Percentiles rank a stretch among this genome's conserved stretches.
Conservation (phyloP, 345 rosid species). For the Excoecaria cochinchinensis region DNA sequence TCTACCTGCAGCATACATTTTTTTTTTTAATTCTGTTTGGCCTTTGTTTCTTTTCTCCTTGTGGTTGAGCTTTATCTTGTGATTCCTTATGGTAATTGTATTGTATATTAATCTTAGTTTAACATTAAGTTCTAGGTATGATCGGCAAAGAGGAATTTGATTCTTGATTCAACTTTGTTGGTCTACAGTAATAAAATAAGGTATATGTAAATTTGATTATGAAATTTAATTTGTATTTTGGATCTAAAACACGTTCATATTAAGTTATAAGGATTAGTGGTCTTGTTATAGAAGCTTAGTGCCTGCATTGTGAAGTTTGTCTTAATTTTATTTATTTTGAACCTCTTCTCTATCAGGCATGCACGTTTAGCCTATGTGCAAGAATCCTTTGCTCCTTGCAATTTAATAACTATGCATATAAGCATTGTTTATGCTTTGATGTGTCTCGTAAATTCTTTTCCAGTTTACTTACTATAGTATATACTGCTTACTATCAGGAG, state of each 20-base stretch:
- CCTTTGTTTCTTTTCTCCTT: too few relatives aligned
- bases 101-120: too few relatives aligned
- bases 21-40: too few relatives aligned
- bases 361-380: neutral
- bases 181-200: too few relatives aligned
- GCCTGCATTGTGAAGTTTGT: neutral
- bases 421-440: neutral
- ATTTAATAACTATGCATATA: neutral
- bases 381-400: neutral
- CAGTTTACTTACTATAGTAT: neutral
- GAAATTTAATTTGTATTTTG: too few relatives aligned
- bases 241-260: neutral
- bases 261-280: neutral
- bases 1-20: too few relatives aligned
- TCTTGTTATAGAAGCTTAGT: neutral
- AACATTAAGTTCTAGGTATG: too few relatives aligned
- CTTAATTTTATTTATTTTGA: neutral
- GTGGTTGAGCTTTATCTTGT: too few relatives aligned
- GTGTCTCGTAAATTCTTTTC: neutral
- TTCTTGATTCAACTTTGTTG: too few relatives aligned
- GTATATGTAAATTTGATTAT: too few relatives aligned
- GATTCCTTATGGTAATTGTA: too few relatives aligned
- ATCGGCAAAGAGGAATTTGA: too few relatives aligned
- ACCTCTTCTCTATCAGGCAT: neutral
- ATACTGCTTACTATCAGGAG: slow-evolving; percentile 42